Percentiles rank a stretch among this genome's conserved stretches.
phyloP scores from a whole-genome alignment of 352 stramenopile genomes.

The Labyrinthula sp. region DNA sequence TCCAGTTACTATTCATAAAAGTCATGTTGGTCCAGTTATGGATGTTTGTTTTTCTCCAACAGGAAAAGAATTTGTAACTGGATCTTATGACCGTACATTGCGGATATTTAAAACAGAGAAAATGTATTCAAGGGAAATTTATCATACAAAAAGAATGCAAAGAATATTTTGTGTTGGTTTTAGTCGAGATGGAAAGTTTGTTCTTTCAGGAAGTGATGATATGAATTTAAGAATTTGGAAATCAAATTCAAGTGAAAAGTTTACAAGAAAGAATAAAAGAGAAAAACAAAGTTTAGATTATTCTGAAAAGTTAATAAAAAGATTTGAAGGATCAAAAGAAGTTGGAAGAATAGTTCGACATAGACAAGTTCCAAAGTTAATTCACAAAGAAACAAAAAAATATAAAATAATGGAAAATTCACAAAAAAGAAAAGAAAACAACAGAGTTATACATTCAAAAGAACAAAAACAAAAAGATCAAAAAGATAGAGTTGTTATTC shows the following conservation, averaged over 20 bases:
- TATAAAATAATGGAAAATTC: conserved; percentile 47
- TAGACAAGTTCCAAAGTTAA: conserved; percentile 81
- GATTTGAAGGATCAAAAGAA: conserved; percentile 73
- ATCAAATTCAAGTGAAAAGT: conserved; percentile 67
- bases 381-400: conserved; percentile 80
- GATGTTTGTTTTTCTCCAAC: conserved; percentile 86
- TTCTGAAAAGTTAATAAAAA: conserved; percentile 82
- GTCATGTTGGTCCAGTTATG: conserved; percentile 93
- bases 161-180: conserved; percentile 67
- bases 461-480: too few relatives aligned
- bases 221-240: conserved; percentile 99
- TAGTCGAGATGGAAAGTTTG: conserved; percentile 68
- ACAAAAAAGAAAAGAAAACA: neutral
- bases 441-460: too few relatives aligned
- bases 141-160: conserved; percentile 98
- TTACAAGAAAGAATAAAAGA: conserved; percentile 53
- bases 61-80: conserved; percentile 88
- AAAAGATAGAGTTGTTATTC: too few relatives aligned
- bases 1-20: conserved; percentile 78
- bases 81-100: conserved; percentile 91
- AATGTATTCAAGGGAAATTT: conserved; percentile 64
- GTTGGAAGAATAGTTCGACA: conserved; percentile 72
- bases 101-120: conserved; percentile 76
- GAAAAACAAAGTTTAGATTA: conserved; percentile 79
- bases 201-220: conserved; percentile 93